Conservation (phyloP, 306 rosid genomes). For the Corylus heterophylla region DNA sequence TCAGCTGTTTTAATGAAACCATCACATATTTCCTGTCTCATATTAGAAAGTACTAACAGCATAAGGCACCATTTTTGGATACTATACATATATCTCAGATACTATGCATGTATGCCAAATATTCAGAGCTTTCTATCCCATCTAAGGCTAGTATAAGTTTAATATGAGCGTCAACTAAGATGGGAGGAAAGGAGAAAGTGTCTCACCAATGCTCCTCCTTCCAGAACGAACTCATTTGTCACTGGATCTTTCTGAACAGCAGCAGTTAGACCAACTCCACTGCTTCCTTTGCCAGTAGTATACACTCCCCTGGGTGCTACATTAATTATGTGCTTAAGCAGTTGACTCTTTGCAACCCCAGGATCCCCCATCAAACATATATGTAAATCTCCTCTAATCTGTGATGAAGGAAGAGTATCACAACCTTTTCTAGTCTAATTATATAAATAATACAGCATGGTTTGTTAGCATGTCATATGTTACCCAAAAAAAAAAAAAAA, state of each 20-base stretch:
- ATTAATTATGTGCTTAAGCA: conserved; percentile 89
- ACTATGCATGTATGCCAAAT: neutral
- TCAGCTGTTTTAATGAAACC: conserved; percentile 13
- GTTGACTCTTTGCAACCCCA: conserved; percentile 99
- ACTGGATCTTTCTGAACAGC: conserved; percentile 99
- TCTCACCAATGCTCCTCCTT: conserved; percentile 99
- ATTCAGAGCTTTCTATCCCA: neutral
- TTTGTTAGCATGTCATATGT: neutral
- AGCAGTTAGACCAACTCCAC: conserved; percentile 99
- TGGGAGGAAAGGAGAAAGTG: conserved; percentile 18
- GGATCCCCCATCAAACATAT: conserved; percentile 99
- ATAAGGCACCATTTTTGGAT: neutral
- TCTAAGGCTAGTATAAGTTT: conserved; percentile 10
- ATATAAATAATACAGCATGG: neutral
- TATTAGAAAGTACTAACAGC: conserved; percentile 11
- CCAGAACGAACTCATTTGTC: conserved; percentile 97
- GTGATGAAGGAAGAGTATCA: conserved; percentile 32
- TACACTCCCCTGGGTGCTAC: conserved; percentile 98
- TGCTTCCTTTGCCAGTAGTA: conserved; percentile 98
- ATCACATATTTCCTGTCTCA: conserved; percentile 7
- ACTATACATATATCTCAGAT: conserved; percentile 3
- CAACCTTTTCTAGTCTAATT: conserved; percentile 1
- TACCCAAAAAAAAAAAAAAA: neutral
- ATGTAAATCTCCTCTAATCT: conserved; percentile 98
- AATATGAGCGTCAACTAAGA: conserved; percentile 7